Percentiles rank a stretch among this genome's conserved stretches.
Conservation (phyloP, 2,329 filamentous ascomycete species). For the Apiospora pterosperma region DNA sequence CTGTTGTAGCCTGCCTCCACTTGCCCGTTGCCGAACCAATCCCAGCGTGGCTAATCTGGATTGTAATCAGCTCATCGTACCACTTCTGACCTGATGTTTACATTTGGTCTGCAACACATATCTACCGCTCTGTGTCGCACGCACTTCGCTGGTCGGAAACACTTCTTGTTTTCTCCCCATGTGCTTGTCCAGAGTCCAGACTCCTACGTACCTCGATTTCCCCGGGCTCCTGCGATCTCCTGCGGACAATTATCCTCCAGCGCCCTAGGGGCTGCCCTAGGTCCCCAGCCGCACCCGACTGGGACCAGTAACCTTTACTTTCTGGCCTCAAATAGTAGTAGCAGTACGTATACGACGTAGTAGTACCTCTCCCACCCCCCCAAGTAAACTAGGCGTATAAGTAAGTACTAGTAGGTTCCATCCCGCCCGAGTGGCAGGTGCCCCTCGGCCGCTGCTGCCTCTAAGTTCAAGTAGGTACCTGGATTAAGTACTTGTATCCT, state of each 20-base stretch:
- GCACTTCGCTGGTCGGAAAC: not conserved
- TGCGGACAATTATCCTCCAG: not conserved
- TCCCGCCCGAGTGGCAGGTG: not conserved
- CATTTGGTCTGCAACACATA: constrained; percentile 4
- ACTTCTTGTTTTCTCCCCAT: constrained; percentile 2
- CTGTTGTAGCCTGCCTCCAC: not conserved
- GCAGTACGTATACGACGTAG: not conserved
- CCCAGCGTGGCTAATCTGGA: not conserved
- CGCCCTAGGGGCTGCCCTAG: not conserved
- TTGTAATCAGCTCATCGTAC: constrained; percentile 4
- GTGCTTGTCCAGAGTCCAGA: not conserved
- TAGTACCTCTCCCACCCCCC: not conserved
- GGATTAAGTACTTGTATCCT: not conserved
- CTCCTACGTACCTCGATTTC: not conserved
- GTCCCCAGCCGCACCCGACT: not conserved
- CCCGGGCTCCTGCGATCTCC: not conserved
- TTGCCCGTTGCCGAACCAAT: not conserved
- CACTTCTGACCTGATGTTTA: constrained; percentile 7
- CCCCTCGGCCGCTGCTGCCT: not conserved
- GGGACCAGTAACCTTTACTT: no score
- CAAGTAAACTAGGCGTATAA: not conserved
- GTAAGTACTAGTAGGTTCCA: not conserved
- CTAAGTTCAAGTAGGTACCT: not conserved
- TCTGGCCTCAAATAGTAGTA: no score
- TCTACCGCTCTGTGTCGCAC: constrained; percentile 1